phyloP scores from a whole-genome alignment of 108 stramenopile genomes.

The Fragilaria radians region DNA sequence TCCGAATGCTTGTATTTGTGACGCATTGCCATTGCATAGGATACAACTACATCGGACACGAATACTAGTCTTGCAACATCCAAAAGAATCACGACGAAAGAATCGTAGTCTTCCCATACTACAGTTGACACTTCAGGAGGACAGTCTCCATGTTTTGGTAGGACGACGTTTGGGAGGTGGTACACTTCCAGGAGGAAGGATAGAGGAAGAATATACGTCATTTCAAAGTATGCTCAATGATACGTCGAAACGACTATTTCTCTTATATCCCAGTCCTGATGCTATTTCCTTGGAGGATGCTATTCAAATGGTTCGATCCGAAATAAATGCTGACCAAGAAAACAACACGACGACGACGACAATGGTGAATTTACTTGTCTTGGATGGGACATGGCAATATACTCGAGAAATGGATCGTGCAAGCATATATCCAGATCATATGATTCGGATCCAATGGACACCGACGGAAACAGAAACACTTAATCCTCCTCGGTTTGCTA shows the following conservation, averaged over 20 bases:
- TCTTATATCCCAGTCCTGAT: slow-evolving; percentile 28
- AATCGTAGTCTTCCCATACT: slow-evolving; percentile 64
- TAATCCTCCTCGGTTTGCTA: slow-evolving; percentile 30
- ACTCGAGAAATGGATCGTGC: slow-evolving; percentile 65
- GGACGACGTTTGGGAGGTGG: background rate
- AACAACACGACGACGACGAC: slow-evolving; percentile 1
- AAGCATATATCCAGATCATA: slow-evolving; percentile 45
- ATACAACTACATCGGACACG: slow-evolving; percentile 30
- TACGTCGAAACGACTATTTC: background rate
- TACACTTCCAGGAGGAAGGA: background rate
- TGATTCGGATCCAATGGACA: slow-evolving; percentile 37
- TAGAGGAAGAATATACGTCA: background rate
- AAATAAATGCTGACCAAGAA: slow-evolving; percentile 4
- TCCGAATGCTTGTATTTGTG: slow-evolving; percentile 53
- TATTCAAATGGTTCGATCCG: slow-evolving; percentile 11
- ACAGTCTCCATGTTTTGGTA: slow-evolving; percentile 17
- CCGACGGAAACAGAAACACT: slow-evolving; percentile 1
- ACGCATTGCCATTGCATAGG: slow-evolving; percentile 29
- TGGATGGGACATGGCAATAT: slow-evolving; percentile 82
- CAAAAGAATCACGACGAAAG: slow-evolving; percentile 58
- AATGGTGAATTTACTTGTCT: slow-evolving; percentile 43
- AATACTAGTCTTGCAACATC: slow-evolving; percentile 64
- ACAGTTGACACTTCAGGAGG: slow-evolving; percentile 27
- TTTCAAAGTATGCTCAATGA: background rate
- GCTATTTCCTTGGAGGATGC: slow-evolving; percentile 32